Percentiles rank a stretch among this genome's conserved stretches.
phyloP scores from a whole-genome alignment of 2,329 filamentous ascomycete genomes.

The Keithomyces neogunnii region DNA sequence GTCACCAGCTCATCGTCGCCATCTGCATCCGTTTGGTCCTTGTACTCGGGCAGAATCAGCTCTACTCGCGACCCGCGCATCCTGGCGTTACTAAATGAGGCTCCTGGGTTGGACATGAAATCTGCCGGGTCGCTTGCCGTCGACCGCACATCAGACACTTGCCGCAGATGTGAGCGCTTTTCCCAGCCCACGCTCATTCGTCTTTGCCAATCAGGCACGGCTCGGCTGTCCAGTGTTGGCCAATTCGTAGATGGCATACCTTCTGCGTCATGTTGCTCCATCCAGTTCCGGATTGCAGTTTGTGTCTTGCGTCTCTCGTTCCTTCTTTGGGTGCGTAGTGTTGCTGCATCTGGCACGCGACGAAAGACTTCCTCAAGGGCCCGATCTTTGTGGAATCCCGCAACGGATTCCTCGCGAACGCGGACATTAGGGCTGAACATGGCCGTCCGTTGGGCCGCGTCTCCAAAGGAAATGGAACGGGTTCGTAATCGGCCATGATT shows the following conservation, averaged over 20 bases:
- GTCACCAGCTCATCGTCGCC: slow-evolving; percentile 86
- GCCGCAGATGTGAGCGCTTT: slow-evolving; percentile 35
- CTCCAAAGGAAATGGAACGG: slow-evolving; percentile 47
- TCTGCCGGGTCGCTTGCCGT: slow-evolving; percentile 57
- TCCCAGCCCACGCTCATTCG: slow-evolving; percentile 46
- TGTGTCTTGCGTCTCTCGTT: slow-evolving; percentile 65
- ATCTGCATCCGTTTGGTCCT: slow-evolving; percentile 70
- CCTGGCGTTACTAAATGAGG: slow-evolving; percentile 13
- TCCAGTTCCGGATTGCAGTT: slow-evolving; percentile 82
- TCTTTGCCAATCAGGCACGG: slow-evolving; percentile 38
- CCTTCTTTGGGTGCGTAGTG: slow-evolving; percentile 50
- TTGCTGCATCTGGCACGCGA: slow-evolving; percentile 55
- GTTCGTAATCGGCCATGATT: slow-evolving; percentile 45
- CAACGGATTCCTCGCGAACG: slow-evolving; percentile 76
- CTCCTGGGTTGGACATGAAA: slow-evolving; percentile 45
- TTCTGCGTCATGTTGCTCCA: slow-evolving; percentile 60
- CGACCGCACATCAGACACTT: slow-evolving; percentile 49
- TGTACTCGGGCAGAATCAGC: slow-evolving; percentile 29
- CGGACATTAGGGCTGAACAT: slow-evolving; percentile 67
- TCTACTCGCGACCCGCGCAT: slow-evolving; percentile 31
- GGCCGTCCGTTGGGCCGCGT: slow-evolving; percentile 45
- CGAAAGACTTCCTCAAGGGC: slow-evolving; percentile 89
- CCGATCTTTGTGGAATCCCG: slow-evolving; percentile 81
- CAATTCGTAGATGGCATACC: slow-evolving; percentile 38
- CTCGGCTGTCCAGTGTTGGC: slow-evolving; percentile 38